Evolutionary conservation across 176 grass and related monocot genomes (phyloP), one percentile per base, ranked within the genome.

Genomic region (Lolium rigidum): DNA sequence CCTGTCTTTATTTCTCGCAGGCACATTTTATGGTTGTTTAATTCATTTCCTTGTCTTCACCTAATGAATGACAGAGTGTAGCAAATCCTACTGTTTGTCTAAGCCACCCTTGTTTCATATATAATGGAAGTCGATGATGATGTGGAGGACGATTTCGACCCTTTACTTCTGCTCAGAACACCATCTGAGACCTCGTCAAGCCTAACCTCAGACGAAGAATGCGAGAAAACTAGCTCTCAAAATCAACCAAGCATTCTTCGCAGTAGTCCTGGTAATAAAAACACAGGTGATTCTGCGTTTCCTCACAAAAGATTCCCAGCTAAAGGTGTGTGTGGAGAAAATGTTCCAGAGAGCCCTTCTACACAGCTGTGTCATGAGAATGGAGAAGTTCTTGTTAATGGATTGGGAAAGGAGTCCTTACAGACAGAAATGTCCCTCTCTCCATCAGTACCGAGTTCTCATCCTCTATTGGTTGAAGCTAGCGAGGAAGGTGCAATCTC

Each of bases 51-150:
- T 65, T 62, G 24, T 79, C 73, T 67, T 74, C 75, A 87, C 78
- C 55, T 81, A 15, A 60, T 89, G 50, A 55, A n/a, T 84, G 24
- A 1, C 39, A 83, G 84, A 28, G 43, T 80, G 81, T 61, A 67
- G 48, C 41, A 52, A 85, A 62, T 78, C 60, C 44, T 64, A 26
- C 46, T 48, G 12, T 72, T 82, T 86, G 44, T 16, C 31, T 46
- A 41, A 82, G 67, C 26, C 61, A 44, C 28, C 18, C 44, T 82
- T 71, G 64, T 18, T 21, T 54, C 66, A 48, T 83, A 69, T 43
- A 70, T 56, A 88, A 98, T 95, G 93, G 93, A 94, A 82, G 88
- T 85, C 18, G 89, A 95, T 64, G 93, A 98, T 78, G 96, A 90
- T 0, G 55, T 94, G 65, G 92, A 95, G 60, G 97, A 95, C 2